phyloP scores from a whole-genome alignment of 352 stramenopile genomes.

The Globisporangium recalcitrans region DNA sequence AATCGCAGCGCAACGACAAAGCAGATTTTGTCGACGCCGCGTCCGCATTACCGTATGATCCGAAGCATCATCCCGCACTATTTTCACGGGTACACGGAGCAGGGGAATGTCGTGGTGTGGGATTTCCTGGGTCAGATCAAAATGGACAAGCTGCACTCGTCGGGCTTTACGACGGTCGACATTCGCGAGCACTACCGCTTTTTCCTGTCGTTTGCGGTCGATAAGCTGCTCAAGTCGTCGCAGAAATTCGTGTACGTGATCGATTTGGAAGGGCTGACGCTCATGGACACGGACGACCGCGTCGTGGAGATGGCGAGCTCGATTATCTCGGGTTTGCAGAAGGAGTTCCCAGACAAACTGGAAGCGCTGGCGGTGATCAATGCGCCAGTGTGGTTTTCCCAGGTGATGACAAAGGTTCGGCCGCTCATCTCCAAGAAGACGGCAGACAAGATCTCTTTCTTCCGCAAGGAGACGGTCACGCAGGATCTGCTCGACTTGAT shows the following conservation, averaged over 20 bases:
- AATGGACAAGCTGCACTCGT: slow-evolving; percentile 60
- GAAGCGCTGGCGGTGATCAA: slow-evolving; percentile 62
- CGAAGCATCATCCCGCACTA: slow-evolving; percentile 68
- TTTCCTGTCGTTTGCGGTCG: slow-evolving; percentile 67
- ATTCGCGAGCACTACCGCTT: slow-evolving; percentile 73
- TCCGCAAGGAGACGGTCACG: slow-evolving; percentile 32
- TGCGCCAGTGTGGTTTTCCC: slow-evolving; percentile 73
- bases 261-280: slow-evolving; percentile 70
- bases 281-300: slow-evolving; percentile 60
- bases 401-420: slow-evolving; percentile 61
- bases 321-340: slow-evolving; percentile 54
- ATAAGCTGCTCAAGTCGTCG: slow-evolving; percentile 53
- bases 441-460: slow-evolving; percentile 62
- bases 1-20: slow-evolving; percentile 32
- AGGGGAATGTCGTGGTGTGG: slow-evolving; percentile 68
- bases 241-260: slow-evolving; percentile 77
- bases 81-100: slow-evolving; percentile 67
- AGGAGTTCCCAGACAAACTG: slow-evolving; percentile 59
- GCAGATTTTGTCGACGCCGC: slow-evolving; percentile 41
- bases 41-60: slow-evolving; percentile 69
- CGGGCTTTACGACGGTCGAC: slow-evolving; percentile 66
- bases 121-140: slow-evolving; percentile 78
- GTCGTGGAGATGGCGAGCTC: slow-evolving; percentile 53
- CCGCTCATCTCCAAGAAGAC: slow-evolving; percentile 55
- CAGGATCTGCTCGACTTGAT: slow-evolving; percentile 54